Conservation (phyloP, 2,329 filamentous ascomycete species). For the Ophiostoma sp. region DNA sequence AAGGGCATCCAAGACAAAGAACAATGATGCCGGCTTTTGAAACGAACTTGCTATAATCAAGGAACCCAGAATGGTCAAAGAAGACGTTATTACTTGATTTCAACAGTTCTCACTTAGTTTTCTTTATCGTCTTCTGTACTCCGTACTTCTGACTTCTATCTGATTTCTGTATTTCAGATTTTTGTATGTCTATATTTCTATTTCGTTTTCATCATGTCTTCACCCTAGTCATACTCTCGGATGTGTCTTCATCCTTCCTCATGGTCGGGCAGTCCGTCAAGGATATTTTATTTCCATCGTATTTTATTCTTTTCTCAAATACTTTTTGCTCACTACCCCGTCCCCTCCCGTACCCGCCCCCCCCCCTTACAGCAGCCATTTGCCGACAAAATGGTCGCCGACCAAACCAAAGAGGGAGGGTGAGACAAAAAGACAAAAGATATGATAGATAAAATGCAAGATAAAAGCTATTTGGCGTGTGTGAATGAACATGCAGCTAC, state of each 20-base stretch:
- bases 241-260: conserved; percentile 2
- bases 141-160: not conserved
- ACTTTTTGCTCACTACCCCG: conserved; percentile 1
- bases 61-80: not conserved
- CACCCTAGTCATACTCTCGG: not conserved
- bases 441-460: not conserved
- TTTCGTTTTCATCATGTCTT: not conserved
- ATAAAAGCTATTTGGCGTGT: not conserved
- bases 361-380: conserved; percentile 3
- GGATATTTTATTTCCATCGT: too few species aligned
- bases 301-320: not conserved
- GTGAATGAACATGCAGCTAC: conserved; percentile 13
- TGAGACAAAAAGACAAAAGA: not conserved
- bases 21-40: not conserved
- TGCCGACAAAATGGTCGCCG: conserved; percentile 13
- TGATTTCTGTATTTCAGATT: not conserved
- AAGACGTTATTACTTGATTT: not conserved
- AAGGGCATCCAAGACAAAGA: not conserved
- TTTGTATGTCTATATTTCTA: not conserved
- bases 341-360: conserved; percentile 11
- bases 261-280: not conserved
- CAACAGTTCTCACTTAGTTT: not conserved
- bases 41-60: not conserved
- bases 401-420: conserved; percentile 16
- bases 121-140: too few species aligned